Evolutionary conservation across 2,329 filamentous ascomycete species (phyloP), one percentile per base, ranked within the genome.

Genomic region (Metarhizium anisopliae): DNA sequence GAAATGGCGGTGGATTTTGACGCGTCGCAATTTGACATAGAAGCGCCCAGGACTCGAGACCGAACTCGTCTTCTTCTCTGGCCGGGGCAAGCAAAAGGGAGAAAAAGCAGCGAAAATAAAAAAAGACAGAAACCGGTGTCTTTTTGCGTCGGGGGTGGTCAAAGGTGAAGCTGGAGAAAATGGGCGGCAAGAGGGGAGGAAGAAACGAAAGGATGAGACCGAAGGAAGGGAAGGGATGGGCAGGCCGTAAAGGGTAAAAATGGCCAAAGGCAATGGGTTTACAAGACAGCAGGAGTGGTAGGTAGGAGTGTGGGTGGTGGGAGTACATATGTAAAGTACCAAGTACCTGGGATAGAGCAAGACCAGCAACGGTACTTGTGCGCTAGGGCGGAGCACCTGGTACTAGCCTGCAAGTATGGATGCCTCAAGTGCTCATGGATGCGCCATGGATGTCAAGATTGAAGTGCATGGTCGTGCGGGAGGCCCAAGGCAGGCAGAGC

Each of bases 381-480:
- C 30, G 8, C 49, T 6, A 29, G 13, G 45, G 38, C 47, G 5
- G 49, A 11, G 32, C 32, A 35, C 32, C 25, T 25, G 25, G 4
- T 25, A 25, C 25, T 25, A 25, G 25, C 25, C 25, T 25, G 25
- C n/a, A 36, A 14, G 36, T 16, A 42, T 42, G 40, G 40, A 42
- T 42, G 40, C 14, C 8, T 16, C 32, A 35, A 35, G 6, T 40
- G 38, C 38, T 40, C 14, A 40, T 40, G 38, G 38, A 40, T 40
- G 38, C 32, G 7, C 10, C 32, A 50, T 40, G 32, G 53, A 36
- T 3, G 53, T 6, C 14, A 11, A 49, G 6, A 16, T 29, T 13
- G 25, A 49, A 11, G 20, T 16, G 40, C 40, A 43, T 43, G 40
- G 58, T 61, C 60, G 56, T 51, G 51, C 52, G 40, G 54, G 55